Conservation (phyloP, 1,139 yeast species). For the Protomyces inundatus region DNA sequence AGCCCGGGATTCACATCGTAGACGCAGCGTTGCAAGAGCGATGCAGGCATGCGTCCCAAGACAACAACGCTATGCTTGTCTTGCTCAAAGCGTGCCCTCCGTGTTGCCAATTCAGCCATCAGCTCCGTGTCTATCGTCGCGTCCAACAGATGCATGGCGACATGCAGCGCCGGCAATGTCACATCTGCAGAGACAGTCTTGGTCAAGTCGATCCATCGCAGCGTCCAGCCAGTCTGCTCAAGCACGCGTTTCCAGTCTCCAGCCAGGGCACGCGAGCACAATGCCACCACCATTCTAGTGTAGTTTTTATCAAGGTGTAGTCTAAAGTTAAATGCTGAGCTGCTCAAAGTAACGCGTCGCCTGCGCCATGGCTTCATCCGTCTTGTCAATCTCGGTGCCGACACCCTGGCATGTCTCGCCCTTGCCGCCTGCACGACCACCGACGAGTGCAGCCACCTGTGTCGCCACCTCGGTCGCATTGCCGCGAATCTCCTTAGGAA, state of each 20-base stretch:
- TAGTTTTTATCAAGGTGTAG: too few species aligned
- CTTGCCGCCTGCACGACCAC: conserved; percentile 98
- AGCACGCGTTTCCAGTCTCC: not conserved
- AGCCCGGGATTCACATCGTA: not conserved
- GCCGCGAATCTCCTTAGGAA: conserved; percentile 72
- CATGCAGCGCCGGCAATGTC: not conserved
- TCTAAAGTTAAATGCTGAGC: not conserved
- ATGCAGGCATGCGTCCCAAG: not conserved
- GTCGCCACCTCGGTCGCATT: conserved; percentile 71
- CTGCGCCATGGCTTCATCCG: conserved; percentile 66
- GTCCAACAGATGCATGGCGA: not conserved
- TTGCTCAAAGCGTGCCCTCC: not conserved
- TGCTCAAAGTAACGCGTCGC: conserved; percentile 38
- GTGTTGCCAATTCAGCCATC: not conserved
- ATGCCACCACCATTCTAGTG: not conserved
- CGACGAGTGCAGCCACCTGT: conserved; percentile 65
- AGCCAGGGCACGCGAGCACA: not conserved
- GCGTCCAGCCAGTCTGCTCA: not conserved
- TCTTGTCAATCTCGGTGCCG: conserved; percentile 74
- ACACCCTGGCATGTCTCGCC: conserved; percentile 95
- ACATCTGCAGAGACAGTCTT: not conserved
- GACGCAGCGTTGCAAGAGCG: not conserved
- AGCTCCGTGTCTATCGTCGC: not conserved
- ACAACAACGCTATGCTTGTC: not conserved
- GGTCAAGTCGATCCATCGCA: not conserved